Percentiles rank a stretch among this genome's conserved stretches.
Evolutionary conservation across 129 eudicot genomes (phyloP).

Genomic region (Escallonia herrerae): DNA sequence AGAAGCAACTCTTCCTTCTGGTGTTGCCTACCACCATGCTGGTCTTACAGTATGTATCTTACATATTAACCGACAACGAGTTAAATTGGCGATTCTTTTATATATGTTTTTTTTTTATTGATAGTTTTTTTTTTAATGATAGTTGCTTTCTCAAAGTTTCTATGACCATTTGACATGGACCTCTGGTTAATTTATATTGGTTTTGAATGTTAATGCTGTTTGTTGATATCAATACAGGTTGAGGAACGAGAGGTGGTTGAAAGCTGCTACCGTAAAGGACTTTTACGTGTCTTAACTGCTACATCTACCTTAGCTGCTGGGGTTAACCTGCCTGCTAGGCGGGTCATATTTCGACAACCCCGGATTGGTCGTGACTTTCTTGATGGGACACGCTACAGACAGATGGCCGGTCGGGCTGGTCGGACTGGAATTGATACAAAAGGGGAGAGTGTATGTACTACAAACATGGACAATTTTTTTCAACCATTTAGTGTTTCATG

Average conservation of each 20-base stretch:
- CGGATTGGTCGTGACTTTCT: slow-evolving; percentile 94
- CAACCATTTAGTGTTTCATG: not conserved
- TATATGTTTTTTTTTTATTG: too few species aligned
- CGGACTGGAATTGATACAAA: slow-evolving; percentile 97
- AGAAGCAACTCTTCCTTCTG: slow-evolving; percentile 74
- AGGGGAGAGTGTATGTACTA: slow-evolving; percentile 83
- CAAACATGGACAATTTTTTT: not conserved
- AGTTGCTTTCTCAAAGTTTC: not conserved
- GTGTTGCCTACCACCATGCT: slow-evolving; percentile 99
- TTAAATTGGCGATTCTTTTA: too few species aligned
- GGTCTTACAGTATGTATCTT: slow-evolving; percentile 75
- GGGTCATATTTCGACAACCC: slow-evolving; percentile 96
- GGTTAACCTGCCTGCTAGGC: slow-evolving; percentile 92
- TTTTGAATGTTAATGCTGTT: not conserved
- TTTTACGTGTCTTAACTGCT: slow-evolving; percentile 90
- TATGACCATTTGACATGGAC: not conserved
- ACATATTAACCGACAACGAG: not conserved
- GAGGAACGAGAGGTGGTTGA: slow-evolving; percentile 98
- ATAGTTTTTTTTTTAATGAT: too few species aligned
- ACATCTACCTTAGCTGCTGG: slow-evolving; percentile 99
- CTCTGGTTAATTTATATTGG: not conserved
- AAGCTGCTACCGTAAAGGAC: slow-evolving; percentile 93
- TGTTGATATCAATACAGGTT: slow-evolving; percentile 38
- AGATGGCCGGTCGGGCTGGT: slow-evolving; percentile 99
- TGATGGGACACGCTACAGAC: slow-evolving; percentile 89